Percentiles rank a stretch among this genome's conserved stretches.
Conservation (phyloP, 2,329 filamentous ascomycete genomes). For the Sclerotinia subarctica region DNA sequence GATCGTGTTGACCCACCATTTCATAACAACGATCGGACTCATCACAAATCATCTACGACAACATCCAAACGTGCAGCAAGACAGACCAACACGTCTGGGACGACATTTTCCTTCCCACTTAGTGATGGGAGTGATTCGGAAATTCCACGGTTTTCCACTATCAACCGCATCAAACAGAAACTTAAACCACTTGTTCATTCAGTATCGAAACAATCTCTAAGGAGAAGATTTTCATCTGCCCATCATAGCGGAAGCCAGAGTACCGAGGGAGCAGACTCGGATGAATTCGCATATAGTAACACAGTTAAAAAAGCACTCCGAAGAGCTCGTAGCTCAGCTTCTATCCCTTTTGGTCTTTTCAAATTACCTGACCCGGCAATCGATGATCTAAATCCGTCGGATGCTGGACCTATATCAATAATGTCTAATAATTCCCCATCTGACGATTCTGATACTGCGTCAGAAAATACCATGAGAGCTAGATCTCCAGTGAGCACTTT, state of each 20-base stretch:
- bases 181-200: constrained; percentile 10
- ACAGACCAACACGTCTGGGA: neutral
- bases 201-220: constrained; percentile 7
- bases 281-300: neutral
- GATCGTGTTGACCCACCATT: neutral
- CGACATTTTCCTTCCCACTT: constrained; percentile 1
- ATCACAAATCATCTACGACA: neutral
- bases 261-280: neutral
- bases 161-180: constrained; percentile 7
- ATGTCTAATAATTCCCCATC: neutral
- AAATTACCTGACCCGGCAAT: constrained; percentile 8
- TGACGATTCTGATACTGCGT: neutral
- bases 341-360: constrained; percentile 10
- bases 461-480: constrained; percentile 1
- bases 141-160: constrained; percentile 4
- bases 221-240: neutral
- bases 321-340: constrained; percentile 15
- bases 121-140: constrained; percentile 15
- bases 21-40: neutral
- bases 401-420: neutral
- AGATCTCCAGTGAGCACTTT: constrained; percentile 12
- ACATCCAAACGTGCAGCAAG: neutral
- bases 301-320: neutral
- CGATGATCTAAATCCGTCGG: neutral
- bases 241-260: neutral